Conservation (phyloP, 352 stramenopile genomes). For the Peronospora tabacina region DNA sequence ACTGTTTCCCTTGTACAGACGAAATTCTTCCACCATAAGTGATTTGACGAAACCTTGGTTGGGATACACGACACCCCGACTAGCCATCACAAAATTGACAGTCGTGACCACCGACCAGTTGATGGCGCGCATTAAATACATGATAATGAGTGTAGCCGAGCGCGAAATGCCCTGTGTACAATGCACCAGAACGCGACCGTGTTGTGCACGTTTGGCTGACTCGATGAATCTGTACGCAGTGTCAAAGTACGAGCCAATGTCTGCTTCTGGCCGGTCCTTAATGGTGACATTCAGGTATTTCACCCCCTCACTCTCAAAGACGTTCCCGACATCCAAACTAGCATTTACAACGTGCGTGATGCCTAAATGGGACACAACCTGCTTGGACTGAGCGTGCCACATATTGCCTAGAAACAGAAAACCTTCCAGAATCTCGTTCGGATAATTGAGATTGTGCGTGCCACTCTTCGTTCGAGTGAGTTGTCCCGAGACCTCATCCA, state of each 20-base stretch:
- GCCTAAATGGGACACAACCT: constrained; percentile 66
- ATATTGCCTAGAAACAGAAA: constrained; percentile 86
- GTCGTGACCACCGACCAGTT: constrained; percentile 79
- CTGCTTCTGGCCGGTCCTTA: constrained; percentile 61
- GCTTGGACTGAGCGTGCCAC: constrained; percentile 77
- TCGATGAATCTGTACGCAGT: constrained; percentile 68
- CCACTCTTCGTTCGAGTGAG: constrained; percentile 71
- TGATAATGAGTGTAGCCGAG: constrained; percentile 75
- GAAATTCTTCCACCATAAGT: constrained; percentile 71
- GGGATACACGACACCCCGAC: constrained; percentile 71
- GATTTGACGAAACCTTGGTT: constrained; percentile 75
- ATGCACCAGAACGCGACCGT: constrained; percentile 73
- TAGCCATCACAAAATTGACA: constrained; percentile 72
- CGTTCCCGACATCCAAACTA: constrained; percentile 68
- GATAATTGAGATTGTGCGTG: constrained; percentile 84
- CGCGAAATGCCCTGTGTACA: constrained; percentile 82
- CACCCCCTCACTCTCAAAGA: constrained; percentile 59
- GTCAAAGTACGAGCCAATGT: constrained; percentile 71
- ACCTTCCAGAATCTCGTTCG: constrained; percentile 81
- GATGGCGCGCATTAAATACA: constrained; percentile 82
- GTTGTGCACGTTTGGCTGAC: constrained; percentile 62
- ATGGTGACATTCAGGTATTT: constrained; percentile 75
- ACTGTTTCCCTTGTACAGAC: constrained; percentile 73
- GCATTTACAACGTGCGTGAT: constrained; percentile 85
- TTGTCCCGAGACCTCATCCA: constrained; percentile 54